Conservation (phyloP, 2,329 filamentous ascomycete genomes). For the Hymenoscyphus fructigenus region DNA sequence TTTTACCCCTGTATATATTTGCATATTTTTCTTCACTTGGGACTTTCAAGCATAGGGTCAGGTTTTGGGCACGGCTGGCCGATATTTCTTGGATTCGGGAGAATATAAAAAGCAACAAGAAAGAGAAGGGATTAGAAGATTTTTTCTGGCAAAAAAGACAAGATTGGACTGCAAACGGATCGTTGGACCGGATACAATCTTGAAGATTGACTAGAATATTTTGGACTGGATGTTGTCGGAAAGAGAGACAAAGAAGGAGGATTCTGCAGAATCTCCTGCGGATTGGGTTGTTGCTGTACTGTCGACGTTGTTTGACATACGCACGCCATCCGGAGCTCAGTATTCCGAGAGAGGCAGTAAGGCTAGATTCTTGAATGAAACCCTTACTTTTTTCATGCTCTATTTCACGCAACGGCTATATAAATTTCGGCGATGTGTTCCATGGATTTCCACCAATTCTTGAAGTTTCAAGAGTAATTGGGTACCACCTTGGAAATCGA, state of each 20-base stretch:
- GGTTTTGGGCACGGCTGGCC: slow-evolving; percentile 5
- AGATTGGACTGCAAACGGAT: not conserved
- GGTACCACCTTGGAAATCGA: not conserved
- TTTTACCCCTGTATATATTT: slow-evolving; percentile 5
- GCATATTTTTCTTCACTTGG: not conserved
- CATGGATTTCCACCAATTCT: not conserved
- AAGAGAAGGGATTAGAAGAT: slow-evolving; percentile 1
- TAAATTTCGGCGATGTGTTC: too few relatives aligned
- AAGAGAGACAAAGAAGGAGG: not conserved
- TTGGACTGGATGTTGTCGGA: not conserved
- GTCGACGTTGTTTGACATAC: not conserved
- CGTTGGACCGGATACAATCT: not conserved
- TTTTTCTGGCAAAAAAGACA: not conserved
- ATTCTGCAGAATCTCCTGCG: not conserved
- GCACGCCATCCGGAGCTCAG: not conserved
- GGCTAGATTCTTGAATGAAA: not conserved
- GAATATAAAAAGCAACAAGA: not conserved
- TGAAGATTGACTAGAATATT: not conserved
- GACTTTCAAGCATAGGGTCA: not conserved
- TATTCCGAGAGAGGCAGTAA: not conserved
- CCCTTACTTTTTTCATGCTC: not conserved
- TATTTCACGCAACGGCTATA: not conserved
- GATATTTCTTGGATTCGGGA: not conserved
- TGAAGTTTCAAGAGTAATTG: not conserved
- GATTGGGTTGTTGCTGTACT: not conserved